Base-by-base conservation (phyloP, 2,329 filamentous ascomycete genomes). In the Botrytis fragariae region DNA sequence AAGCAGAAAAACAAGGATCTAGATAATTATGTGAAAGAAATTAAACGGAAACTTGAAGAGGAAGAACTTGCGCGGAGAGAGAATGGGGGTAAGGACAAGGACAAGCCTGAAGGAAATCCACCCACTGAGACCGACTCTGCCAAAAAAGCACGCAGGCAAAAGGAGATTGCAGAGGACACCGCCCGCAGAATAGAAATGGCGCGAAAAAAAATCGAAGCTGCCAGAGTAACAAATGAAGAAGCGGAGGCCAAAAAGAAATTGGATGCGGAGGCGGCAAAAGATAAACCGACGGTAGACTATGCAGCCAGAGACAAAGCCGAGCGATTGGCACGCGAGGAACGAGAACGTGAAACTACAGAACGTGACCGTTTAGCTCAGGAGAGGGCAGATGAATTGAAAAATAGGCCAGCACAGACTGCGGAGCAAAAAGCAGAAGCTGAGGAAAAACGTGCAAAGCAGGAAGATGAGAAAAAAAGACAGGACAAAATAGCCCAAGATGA, bases 31-130 rank as follows among this genome's bases (percentile, higher is more conserved):
- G 8, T 54, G 12, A 29, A n/a, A 54, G 4, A 16, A 1, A 1
- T 29, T 0, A 14, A 1, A n/a, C 2, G 5, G 0, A 54, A n/a
- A 6, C 1, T 54, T n/a, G 12, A 16, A n/a, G 48, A n/a, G 48
- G 25, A 25, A 48, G 3, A 14, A 54, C 25, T 4, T 29, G 25
- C 4, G 25, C 2, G 25, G 48, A 54, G 8, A 29, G 25, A n/a
- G 1, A n/a, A n/a, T 16, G 3, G 4, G 2, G 25, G 12, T 12
- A 29, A 54, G 14, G n/a, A 14, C 25, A 16, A 54, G 48, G 48
- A 3, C 51, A 54, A 54, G 14, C 51, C 51, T 29, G 51, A 8
- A 6, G 12, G 29, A 18, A 29, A 29, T 1, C 51, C 51, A 3
- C 3, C 51, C 16, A 12, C 2, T 3, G 25, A 54, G 12, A n/a